Conservation (phyloP, 495 filamentous ascomycete genomes). For the Podospora conica region DNA sequence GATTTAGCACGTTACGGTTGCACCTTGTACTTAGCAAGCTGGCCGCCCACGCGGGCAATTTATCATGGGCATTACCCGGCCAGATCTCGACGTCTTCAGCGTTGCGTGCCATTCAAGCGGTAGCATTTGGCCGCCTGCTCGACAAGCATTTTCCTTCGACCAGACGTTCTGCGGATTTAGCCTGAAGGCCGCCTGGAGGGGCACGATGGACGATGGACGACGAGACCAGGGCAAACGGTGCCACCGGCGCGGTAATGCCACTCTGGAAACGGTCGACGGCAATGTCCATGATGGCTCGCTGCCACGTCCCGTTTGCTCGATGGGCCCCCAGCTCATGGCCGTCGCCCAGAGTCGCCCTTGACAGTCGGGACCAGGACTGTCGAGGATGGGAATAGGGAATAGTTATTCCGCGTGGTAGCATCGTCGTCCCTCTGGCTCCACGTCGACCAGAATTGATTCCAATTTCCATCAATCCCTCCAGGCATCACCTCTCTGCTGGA, state of each 20-base stretch:
- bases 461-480: not conserved
- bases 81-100: not conserved
- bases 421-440: not conserved
- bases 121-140: not conserved
- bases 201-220: not conserved
- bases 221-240: not conserved
- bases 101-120: conserved; percentile 6
- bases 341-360: no score
- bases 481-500: not conserved
- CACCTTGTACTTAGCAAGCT: not conserved
- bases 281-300: not conserved
- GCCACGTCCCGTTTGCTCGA: no score
- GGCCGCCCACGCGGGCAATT: conserved; percentile 6
- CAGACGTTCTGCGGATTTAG: conserved; percentile 8
- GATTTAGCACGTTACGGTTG: not conserved
- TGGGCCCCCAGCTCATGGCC: no score
- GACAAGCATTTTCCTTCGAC: conserved; percentile 1
- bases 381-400: not conserved
- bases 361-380: not conserved
- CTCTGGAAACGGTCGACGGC: not conserved
- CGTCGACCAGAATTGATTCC: not conserved
- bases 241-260: not conserved
- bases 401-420: not conserved
- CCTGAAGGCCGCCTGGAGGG: not conserved
- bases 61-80: conserved; percentile 6